Conservation (phyloP, 2,329 filamentous ascomycete species). For the Leptographium procerum region DNA sequence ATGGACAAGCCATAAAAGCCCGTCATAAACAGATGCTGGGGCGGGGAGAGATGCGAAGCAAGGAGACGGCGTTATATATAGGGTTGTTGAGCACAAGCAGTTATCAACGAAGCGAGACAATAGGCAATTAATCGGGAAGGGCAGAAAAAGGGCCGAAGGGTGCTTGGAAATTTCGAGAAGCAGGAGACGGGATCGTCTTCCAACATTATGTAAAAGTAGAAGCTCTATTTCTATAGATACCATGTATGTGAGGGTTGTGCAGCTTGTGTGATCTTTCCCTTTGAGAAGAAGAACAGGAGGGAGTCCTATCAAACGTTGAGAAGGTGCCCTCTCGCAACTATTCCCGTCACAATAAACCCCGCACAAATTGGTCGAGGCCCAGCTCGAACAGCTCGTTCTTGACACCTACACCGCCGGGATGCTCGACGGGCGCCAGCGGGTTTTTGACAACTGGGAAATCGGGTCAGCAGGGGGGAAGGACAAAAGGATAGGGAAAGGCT, state of each 20-base stretch:
- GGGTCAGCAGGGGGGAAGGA: slow-evolving; percentile 1
- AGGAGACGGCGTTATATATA: background rate
- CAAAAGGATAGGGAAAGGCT: background rate
- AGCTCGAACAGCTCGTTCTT: slow-evolving; percentile 61
- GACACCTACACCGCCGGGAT: slow-evolving; percentile 57
- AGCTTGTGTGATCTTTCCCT: background rate
- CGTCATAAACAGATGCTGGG: too few species aligned
- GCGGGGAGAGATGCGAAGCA: background rate
- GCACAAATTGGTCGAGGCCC: slow-evolving; percentile 66
- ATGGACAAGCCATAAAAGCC: slow-evolving; percentile 26
- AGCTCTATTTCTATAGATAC: background rate
- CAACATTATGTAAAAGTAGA: background rate
- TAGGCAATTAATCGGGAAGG: background rate
- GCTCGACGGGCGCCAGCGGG: slow-evolving; percentile 55
- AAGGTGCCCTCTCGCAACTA: background rate
- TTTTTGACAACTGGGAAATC: slow-evolving; percentile 52
- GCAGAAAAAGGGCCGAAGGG: background rate
- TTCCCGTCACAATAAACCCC: slow-evolving; percentile 43
- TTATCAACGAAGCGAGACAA: background rate
- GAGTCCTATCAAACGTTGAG: too few species aligned
- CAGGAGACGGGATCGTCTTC: background rate
- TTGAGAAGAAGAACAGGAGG: background rate
- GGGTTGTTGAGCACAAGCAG: background rate
- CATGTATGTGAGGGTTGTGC: background rate
- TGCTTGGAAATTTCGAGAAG: too few species aligned